Evolutionary conservation across 2,329 filamentous ascomycete species (phyloP).

Genomic region (Fusarium virguliforme): DNA sequence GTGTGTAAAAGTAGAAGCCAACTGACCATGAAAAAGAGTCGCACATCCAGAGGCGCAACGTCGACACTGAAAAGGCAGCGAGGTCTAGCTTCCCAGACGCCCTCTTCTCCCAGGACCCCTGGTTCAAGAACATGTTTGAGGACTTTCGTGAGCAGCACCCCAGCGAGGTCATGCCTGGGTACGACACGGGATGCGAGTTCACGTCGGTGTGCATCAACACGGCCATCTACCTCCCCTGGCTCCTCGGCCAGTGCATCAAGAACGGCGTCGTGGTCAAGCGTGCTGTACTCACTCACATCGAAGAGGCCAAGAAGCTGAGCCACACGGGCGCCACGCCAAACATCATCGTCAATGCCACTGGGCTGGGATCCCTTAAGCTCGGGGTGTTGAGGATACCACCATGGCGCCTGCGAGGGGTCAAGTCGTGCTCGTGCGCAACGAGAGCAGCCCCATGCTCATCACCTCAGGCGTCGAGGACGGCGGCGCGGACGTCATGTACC

Average conservation of each 20-base stretch:
- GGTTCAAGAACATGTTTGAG: slow-evolving; percentile 81
- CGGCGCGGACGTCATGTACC: slow-evolving; percentile 80
- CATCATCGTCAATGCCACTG: slow-evolving; percentile 88
- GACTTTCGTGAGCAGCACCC: slow-evolving; percentile 77
- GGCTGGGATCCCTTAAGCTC: slow-evolving; percentile 80
- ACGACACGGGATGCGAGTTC: slow-evolving; percentile 82
- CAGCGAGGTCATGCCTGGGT: slow-evolving; percentile 73
- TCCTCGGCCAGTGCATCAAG: slow-evolving; percentile 83
- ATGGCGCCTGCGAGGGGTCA: slow-evolving; percentile 87
- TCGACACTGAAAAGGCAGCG: slow-evolving; percentile 67
- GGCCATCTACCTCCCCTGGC: slow-evolving; percentile 88
- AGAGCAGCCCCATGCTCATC: slow-evolving; percentile 78
- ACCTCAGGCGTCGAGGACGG: slow-evolving; percentile 83
- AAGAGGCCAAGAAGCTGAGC: slow-evolving; percentile 71
- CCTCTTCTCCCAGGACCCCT: slow-evolving; percentile 76
- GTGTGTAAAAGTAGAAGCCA: not conserved
- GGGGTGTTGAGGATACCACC: slow-evolving; percentile 85
- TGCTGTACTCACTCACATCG: slow-evolving; percentile 77
- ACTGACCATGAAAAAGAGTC: slow-evolving; percentile 58
- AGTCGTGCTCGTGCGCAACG: slow-evolving; percentile 86
- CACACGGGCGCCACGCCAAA: slow-evolving; percentile 73
- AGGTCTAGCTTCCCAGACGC: slow-evolving; percentile 69
- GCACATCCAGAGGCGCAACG: slow-evolving; percentile 69
- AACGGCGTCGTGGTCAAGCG: slow-evolving; percentile 80
- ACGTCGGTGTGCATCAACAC: slow-evolving; percentile 94